These are phyloP conservation scores for Ophiostoma angusticollis DNA, from an alignment of 2,329 filamentous ascomycete genomes.

Conservation along the genomic window DNA sequence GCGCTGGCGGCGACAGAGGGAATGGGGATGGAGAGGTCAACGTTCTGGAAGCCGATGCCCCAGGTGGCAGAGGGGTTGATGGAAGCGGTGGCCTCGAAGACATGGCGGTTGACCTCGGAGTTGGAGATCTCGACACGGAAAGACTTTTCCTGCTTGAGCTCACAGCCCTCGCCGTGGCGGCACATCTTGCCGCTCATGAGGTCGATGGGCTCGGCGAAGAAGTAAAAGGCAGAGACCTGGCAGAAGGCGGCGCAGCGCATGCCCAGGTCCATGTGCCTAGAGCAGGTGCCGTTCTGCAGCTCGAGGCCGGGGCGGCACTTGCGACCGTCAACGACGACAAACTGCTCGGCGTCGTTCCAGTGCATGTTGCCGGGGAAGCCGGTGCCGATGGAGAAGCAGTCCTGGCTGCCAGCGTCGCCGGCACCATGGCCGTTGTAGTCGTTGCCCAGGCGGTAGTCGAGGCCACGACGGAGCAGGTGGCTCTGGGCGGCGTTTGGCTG, in stretches of 20 bases:
- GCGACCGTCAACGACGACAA: conserved; percentile 5
- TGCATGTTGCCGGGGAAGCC: conserved; percentile 10
- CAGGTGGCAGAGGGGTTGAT: conserved; percentile 2
- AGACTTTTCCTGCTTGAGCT: conserved; percentile 6
- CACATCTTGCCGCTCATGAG: conserved; percentile 11
- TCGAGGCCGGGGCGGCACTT: conserved; percentile 4
- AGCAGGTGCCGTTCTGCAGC: conserved; percentile 5
- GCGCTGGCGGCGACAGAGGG: too few relatives aligned
- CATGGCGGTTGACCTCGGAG: conserved; percentile 10
- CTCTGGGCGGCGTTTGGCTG: too few relatives aligned
- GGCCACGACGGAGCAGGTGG: too few relatives aligned
- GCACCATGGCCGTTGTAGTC: too few relatives aligned
- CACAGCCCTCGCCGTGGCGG: conserved; percentile 9
- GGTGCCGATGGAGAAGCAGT: conserved; percentile 8
- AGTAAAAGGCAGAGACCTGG: conserved; percentile 8
- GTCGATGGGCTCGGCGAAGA: conserved; percentile 3
- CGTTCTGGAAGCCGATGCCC: not conserved
- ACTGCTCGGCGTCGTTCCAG: conserved; percentile 10
- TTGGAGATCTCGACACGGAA: conserved; percentile 8
- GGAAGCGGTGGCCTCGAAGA: conserved; percentile 1
- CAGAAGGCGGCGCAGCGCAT: conserved; percentile 8
- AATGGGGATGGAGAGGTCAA: not conserved
- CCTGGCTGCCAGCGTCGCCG: too few relatives aligned
- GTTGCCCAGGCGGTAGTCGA: too few relatives aligned
- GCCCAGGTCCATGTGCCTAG: conserved; percentile 8